A percentile compares a stretch with the other conserved stretches of the same genome.
Conservation (phyloP, 495 filamentous ascomycete genomes). For the Penicillium desertorum region DNA sequence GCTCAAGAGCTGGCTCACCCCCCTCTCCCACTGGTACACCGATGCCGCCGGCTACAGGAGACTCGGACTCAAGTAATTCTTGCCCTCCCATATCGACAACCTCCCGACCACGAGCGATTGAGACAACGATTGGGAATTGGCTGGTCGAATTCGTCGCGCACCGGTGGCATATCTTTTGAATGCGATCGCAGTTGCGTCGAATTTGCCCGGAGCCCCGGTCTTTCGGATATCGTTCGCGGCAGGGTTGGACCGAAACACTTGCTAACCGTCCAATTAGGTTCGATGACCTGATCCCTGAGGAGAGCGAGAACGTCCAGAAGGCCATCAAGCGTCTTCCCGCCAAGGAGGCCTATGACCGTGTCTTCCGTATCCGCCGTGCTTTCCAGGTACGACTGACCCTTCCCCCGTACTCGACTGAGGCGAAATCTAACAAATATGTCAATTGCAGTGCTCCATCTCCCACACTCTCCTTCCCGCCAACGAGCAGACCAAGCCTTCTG, state of each 20-base stretch:
- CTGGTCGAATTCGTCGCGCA: slow-evolving; percentile 1
- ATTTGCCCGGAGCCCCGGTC: slow-evolving; percentile 22
- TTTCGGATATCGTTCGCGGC: slow-evolving; percentile 21
- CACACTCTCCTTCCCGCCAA: slow-evolving; percentile 81
- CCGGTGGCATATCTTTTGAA: slow-evolving; percentile 1
- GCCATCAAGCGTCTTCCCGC: slow-evolving; percentile 87
- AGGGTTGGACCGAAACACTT: slow-evolving; percentile 7
- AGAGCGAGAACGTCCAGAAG: slow-evolving; percentile 77
- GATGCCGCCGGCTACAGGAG: slow-evolving; percentile 88
- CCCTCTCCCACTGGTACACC: slow-evolving; percentile 79
- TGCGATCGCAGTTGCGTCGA: slow-evolving; percentile 16
- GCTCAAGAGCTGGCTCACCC: slow-evolving; percentile 73
- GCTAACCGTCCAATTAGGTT: slow-evolving; percentile 53
- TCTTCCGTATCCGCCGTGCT: slow-evolving; percentile 93
- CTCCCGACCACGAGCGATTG: slow-evolving; percentile 14
- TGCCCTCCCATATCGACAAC: slow-evolving; percentile 20
- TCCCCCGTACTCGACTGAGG: slow-evolving; percentile 5
- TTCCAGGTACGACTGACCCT: slow-evolving; percentile 66
- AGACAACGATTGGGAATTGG: slow-evolving; percentile 6
- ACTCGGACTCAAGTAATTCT: slow-evolving; percentile 79
- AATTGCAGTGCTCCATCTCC: slow-evolving; percentile 67
- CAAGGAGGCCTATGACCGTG: slow-evolving; percentile 92
- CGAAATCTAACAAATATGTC: slow-evolving; percentile 29
- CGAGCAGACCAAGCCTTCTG: slow-evolving; percentile 75
- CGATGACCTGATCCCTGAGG: slow-evolving; percentile 92